Percentiles rank a stretch among this genome's conserved stretches.
These are phyloP conservation scores for Ceratocystiopsis minuta DNA, from an alignment of 2,329 filamentous ascomycete genomes.

Conservation along the genomic window DNA sequence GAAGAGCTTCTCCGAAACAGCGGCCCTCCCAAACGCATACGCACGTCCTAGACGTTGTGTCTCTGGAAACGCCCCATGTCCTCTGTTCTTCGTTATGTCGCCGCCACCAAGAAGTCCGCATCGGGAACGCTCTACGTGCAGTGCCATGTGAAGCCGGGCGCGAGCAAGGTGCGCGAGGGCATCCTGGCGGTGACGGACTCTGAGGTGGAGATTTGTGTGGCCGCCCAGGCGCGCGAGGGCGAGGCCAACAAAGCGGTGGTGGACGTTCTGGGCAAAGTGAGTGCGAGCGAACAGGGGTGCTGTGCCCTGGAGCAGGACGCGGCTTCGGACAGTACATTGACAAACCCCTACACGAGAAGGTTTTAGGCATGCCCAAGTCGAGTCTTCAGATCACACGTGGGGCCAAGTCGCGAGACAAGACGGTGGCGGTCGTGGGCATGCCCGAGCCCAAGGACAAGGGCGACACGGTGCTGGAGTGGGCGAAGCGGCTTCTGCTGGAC, in stretches of 20 bases:
- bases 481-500: too few species aligned
- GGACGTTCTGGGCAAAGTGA: constrained; percentile 41
- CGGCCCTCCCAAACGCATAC: too few species aligned
- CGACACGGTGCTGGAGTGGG: constrained; percentile 3
- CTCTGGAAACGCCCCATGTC: constrained; percentile 1
- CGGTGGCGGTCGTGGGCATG: constrained; percentile 23
- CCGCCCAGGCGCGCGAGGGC: constrained; percentile 46
- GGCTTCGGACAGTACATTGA: too few species aligned
- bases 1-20: too few species aligned
- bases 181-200: constrained; percentile 36
- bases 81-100: constrained; percentile 25
- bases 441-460: constrained; percentile 1
- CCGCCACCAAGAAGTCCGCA: constrained; percentile 27
- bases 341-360: constrained; percentile 17
- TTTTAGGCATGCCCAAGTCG: constrained; percentile 43
- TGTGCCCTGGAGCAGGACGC: not conserved
- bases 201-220: constrained; percentile 44
- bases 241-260: constrained; percentile 52
- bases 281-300: constrained; percentile 2
- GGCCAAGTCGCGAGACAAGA: constrained; percentile 47
- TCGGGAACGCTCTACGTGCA: constrained; percentile 35
- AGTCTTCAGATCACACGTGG: constrained; percentile 44
- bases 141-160: constrained; percentile 51
- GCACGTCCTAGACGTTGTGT: not conserved
- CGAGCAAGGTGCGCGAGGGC: constrained; percentile 42